A percentile compares a stretch with the other conserved stretches of the same genome.
Conservation (phyloP, 2,329 filamentous ascomycete genomes). For the Sporothrix euskadiensis region DNA sequence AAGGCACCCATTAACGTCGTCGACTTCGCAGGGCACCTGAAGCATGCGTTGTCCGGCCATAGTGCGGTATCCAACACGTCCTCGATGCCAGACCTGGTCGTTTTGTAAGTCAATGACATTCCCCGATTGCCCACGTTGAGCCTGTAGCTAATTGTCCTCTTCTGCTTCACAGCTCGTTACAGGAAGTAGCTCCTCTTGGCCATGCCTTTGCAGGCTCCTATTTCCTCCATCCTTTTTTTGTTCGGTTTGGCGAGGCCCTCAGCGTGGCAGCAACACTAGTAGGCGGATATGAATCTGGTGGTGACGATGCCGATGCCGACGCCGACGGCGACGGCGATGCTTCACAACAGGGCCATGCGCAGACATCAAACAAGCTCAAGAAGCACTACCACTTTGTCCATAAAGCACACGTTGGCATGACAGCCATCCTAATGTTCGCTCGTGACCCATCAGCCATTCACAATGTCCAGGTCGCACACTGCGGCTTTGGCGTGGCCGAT, state of each 20-base stretch:
- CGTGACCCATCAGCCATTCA: conserved; percentile 61
- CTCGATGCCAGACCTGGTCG: conserved; percentile 55
- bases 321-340: conserved; percentile 26
- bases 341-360: neutral
- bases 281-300: conserved; percentile 5
- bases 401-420: conserved; percentile 81
- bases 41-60: conserved; percentile 52
- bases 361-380: neutral
- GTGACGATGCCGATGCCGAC: conserved; percentile 18
- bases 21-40: conserved; percentile 70
- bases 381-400: conserved; percentile 67
- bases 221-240: conserved; percentile 74
- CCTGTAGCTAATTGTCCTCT: neutral
- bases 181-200: conserved; percentile 84
- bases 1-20: conserved; percentile 68
- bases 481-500: conserved; percentile 79
- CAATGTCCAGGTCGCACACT: conserved; percentile 72
- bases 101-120: conserved; percentile 50
- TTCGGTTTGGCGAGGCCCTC: conserved; percentile 69
- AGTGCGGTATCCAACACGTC: conserved; percentile 40
- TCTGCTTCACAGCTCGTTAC: conserved; percentile 62
- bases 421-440: conserved; percentile 82
- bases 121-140: too few relatives aligned
- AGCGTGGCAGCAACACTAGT: conserved; percentile 62
- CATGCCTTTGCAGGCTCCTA: conserved; percentile 84